A percentile compares a stretch with the other conserved stretches of the same genome.
phyloP scores from a whole-genome alignment of 2,329 filamentous ascomycete genomes.

The Furcasterigmium furcatum region DNA sequence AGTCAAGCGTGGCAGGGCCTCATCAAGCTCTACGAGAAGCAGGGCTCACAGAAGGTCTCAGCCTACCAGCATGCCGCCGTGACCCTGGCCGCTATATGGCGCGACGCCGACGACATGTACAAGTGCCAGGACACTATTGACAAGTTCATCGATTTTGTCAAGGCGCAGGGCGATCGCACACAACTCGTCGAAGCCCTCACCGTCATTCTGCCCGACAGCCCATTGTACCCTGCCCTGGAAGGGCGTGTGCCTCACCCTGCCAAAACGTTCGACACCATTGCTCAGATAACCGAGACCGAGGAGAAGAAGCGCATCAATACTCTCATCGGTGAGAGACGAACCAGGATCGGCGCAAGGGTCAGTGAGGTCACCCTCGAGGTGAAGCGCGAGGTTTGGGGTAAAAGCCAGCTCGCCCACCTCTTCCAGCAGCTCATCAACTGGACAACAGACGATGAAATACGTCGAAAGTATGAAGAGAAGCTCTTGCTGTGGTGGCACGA shows the following conservation, averaged over 20 bases:
- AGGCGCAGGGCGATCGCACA: constrained; percentile 64
- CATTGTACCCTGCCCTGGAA: constrained; percentile 79
- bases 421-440: constrained; percentile 87
- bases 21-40: constrained; percentile 79
- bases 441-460: constrained; percentile 80
- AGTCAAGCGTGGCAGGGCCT: constrained; percentile 90
- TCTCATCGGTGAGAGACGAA: constrained; percentile 84
- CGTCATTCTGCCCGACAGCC: constrained; percentile 74
- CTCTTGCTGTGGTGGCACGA: constrained; percentile 80
- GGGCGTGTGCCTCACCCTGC: constrained; percentile 78
- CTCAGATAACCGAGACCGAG: constrained; percentile 78
- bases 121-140: constrained; percentile 68
- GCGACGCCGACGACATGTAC: constrained; percentile 60
- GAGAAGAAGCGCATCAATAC: constrained; percentile 89
- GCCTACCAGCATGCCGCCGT: constrained; percentile 73
- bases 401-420: constrained; percentile 74
- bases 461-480: constrained; percentile 87
- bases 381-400: constrained; percentile 75
- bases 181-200: constrained; percentile 77
- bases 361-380: constrained; percentile 83
- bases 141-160: constrained; percentile 74
- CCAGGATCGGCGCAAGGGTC: constrained; percentile 79
- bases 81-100: constrained; percentile 72
- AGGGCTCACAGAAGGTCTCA: constrained; percentile 64
- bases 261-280: constrained; percentile 77